Percentiles rank a stretch among this genome's conserved stretches.
Conservation (phyloP, 73 alveolate genomes). For the Tetrahymena elliotti region DNA sequence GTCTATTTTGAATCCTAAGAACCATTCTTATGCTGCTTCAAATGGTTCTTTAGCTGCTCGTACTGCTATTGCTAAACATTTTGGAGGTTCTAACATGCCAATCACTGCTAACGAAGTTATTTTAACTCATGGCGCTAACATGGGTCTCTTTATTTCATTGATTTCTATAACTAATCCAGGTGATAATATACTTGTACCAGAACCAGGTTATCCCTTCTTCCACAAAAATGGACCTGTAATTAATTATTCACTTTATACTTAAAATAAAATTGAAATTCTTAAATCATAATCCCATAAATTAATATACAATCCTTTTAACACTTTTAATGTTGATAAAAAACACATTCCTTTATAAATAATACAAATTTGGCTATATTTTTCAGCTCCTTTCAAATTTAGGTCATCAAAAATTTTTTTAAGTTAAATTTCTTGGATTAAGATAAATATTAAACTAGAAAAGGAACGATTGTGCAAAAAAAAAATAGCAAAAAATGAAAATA, state of each 20-base stretch:
- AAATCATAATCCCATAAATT: no score
- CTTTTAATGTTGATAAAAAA: no score
- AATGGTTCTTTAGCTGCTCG: slow-evolving; percentile 28
- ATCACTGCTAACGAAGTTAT: slow-evolving; percentile 64
- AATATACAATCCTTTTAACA: no score
- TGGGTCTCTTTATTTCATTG: slow-evolving; percentile 56
- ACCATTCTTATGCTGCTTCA: slow-evolving; percentile 33
- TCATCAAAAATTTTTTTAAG: not conserved
- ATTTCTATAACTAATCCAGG: slow-evolving; percentile 65
- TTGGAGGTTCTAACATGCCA: not conserved
- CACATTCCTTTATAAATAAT: not conserved
- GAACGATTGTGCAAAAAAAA: no score
- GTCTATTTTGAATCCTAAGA: not conserved
- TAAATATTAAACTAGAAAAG: no score
- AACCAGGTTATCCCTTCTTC: slow-evolving; percentile 73
- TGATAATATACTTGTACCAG: slow-evolving; percentile 75
- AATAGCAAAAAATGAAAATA: no score
- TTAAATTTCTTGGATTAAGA: no score
- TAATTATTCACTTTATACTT: not conserved
- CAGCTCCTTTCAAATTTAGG: not conserved
- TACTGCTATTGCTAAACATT: slow-evolving; percentile 17
- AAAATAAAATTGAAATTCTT: not conserved
- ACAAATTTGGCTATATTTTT: not conserved
- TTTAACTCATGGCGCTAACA: slow-evolving; percentile 64
- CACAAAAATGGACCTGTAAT: slow-evolving; percentile 1